phyloP scores from a whole-genome alignment of 768 basidiomycete genomes.

The Coprinopsis strossmayeri region DNA sequence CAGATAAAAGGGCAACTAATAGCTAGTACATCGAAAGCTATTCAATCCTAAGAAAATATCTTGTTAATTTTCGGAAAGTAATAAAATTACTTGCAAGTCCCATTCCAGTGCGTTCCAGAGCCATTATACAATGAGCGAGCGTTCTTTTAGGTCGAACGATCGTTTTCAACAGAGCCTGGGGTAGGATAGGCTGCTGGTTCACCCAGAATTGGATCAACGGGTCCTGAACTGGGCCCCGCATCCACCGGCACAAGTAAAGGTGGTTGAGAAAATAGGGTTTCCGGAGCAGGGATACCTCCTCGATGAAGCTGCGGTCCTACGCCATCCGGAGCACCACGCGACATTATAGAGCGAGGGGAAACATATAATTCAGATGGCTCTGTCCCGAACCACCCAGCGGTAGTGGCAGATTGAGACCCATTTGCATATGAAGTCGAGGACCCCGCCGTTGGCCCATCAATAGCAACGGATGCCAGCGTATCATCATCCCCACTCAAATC shows the following conservation, averaged over 20 bases:
- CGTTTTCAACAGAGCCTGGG: slow-evolving; percentile 39
- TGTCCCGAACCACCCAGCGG: neutral
- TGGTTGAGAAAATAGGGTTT: neutral
- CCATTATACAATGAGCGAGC: neutral
- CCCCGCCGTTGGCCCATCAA: slow-evolving; percentile 1
- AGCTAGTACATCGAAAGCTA: too few relatives aligned
- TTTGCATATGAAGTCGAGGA: slow-evolving; percentile 1
- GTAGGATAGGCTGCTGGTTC: slow-evolving; percentile 41
- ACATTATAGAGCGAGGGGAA: slow-evolving; percentile 5
- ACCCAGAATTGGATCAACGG: slow-evolving; percentile 4
- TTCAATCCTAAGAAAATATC: too few relatives aligned
- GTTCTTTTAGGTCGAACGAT: slow-evolving; percentile 25
- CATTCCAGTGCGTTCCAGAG: neutral
- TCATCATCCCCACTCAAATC: slow-evolving; percentile 2
- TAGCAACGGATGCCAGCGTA: neutral
- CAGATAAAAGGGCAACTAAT: slow-evolving; percentile 13
- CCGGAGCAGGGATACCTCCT: slow-evolving; percentile 43
- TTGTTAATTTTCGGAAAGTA: too few relatives aligned
- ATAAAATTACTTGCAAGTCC: slow-evolving; percentile 1
- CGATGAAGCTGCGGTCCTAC: slow-evolving; percentile 51
- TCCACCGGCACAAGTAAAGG: neutral
- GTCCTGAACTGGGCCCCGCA: neutral
- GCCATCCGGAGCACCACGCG: neutral
- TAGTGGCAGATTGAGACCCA: too few relatives aligned
- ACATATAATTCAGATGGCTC: neutral